Conservation (phyloP, 257 asterid species). For the Przewalskia tangutica region DNA sequence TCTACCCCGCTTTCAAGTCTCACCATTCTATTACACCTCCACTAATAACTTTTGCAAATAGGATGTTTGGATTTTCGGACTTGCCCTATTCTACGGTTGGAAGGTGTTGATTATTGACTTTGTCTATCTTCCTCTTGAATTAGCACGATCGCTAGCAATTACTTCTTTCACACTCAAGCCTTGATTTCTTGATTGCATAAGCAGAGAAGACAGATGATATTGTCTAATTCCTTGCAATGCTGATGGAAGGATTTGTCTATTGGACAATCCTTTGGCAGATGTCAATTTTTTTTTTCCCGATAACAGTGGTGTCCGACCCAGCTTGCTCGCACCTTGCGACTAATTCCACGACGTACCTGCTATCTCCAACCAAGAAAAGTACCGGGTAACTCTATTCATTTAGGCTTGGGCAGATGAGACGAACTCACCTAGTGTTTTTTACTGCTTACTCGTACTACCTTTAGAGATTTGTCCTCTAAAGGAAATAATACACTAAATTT, state of each 20-base stretch:
- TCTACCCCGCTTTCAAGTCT: not conserved
- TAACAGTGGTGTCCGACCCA: no score
- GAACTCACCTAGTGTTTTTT: not conserved
- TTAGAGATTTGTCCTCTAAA: not conserved
- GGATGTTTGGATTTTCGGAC: no score
- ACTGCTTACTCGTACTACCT: not conserved
- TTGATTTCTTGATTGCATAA: not conserved
- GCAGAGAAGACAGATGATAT: not conserved
- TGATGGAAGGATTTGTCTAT: not conserved
- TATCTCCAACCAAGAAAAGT: no score
- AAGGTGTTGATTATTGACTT: not conserved
- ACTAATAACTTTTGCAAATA: no score
- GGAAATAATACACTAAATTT: not conserved
- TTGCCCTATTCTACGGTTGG: no score
- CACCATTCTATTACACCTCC: not conserved
- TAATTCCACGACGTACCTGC: no score
- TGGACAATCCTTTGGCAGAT: not conserved
- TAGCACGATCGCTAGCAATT: not conserved
- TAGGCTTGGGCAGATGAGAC: no score
- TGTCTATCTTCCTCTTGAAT: not conserved
- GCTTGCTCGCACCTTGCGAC: no score
- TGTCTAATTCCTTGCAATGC: not conserved
- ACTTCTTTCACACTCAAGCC: not conserved
- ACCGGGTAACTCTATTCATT: no score
- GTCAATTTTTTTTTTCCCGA: no score